phyloP scores from a whole-genome alignment of 2,329 filamentous ascomycete species.

The Fusarium floridanum region DNA sequence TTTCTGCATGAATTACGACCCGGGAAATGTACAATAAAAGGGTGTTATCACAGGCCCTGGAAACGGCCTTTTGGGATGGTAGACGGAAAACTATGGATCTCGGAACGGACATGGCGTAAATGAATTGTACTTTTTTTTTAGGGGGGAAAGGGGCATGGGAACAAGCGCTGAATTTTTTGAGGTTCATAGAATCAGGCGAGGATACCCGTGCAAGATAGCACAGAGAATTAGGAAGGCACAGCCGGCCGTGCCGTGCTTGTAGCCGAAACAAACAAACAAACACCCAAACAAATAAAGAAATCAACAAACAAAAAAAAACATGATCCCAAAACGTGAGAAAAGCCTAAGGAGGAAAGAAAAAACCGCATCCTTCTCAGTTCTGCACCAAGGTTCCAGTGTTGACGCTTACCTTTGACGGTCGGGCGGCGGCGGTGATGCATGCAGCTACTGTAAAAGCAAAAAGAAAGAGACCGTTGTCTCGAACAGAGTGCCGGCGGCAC shows the following conservation, averaged over 20 bases:
- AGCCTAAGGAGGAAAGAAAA: neutral
- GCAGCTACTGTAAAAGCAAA: neutral
- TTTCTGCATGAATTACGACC: conserved; percentile 37
- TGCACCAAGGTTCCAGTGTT: neutral
- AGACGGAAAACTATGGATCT: conserved; percentile 17
- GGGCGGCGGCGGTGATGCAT: neutral
- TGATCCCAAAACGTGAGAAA: neutral
- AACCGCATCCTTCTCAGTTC: neutral
- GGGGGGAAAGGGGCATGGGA: conserved; percentile 12
- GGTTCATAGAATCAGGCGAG: conserved; percentile 36
- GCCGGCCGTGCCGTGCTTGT: conserved; percentile 14
- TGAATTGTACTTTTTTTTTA: conserved; percentile 15
- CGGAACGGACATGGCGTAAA: conserved; percentile 27
- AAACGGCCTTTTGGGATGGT: conserved; percentile 12
- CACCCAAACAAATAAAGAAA: conserved; percentile 14
- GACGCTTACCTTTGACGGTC: neutral
- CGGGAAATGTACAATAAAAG: conserved; percentile 34
- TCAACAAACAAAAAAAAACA: conserved; percentile 1
- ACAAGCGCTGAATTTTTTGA: conserved; percentile 29
- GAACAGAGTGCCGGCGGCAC: conserved; percentile 7
- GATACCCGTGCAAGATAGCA: conserved; percentile 42
- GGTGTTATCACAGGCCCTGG: conserved; percentile 18
- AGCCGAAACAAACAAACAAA: conserved; percentile 20
- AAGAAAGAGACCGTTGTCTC: conserved; percentile 4
- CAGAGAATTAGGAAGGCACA: conserved; percentile 24